A percentile compares a stretch with the other conserved stretches of the same genome.
Conservation (phyloP, 2,329 filamentous ascomycete genomes). For the Fusarium vanettenii region DNA sequence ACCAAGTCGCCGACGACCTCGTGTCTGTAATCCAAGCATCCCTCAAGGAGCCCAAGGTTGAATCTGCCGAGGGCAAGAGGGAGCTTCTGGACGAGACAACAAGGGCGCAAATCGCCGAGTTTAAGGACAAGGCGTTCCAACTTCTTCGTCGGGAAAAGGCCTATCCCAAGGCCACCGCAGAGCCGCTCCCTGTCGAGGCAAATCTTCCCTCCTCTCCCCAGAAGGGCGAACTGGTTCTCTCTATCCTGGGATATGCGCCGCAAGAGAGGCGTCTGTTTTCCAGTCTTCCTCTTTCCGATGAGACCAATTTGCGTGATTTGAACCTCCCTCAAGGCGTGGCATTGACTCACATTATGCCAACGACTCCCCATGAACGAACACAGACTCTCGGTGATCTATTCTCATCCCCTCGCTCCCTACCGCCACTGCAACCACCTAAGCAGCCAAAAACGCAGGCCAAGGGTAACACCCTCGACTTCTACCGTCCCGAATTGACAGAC, state of each 20-base stretch:
- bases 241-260: conserved; percentile 79
- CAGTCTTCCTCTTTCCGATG: conserved; percentile 68
- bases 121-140: conserved; percentile 72
- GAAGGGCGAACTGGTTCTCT: conserved; percentile 72
- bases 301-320: conserved; percentile 51
- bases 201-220: conserved; percentile 52
- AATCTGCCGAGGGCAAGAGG: conserved; percentile 45
- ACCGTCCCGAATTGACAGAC: conserved; percentile 65
- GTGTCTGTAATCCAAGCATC: conserved; percentile 60
- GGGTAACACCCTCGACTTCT: conserved; percentile 65
- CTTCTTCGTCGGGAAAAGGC: conserved; percentile 71
- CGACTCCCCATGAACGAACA: conserved; percentile 57
- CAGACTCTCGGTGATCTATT: conserved; percentile 81
- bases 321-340: conserved; percentile 80
- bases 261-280: conserved; percentile 86
- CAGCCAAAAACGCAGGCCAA: conserved; percentile 77
- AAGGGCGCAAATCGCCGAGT: conserved; percentile 61
- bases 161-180: conserved; percentile 56
- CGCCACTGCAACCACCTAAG: conserved; percentile 77
- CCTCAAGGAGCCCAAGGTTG: conserved; percentile 58
- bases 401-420: conserved; percentile 73
- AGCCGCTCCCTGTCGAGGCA: conserved; percentile 55
- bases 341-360: conserved; percentile 51
- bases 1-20: conserved; percentile 72
- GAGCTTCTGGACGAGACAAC: conserved; percentile 48